Evolutionary conservation across 2,329 filamentous ascomycete species (phyloP).

Genomic region (Colletotrichum liriopes): DNA sequence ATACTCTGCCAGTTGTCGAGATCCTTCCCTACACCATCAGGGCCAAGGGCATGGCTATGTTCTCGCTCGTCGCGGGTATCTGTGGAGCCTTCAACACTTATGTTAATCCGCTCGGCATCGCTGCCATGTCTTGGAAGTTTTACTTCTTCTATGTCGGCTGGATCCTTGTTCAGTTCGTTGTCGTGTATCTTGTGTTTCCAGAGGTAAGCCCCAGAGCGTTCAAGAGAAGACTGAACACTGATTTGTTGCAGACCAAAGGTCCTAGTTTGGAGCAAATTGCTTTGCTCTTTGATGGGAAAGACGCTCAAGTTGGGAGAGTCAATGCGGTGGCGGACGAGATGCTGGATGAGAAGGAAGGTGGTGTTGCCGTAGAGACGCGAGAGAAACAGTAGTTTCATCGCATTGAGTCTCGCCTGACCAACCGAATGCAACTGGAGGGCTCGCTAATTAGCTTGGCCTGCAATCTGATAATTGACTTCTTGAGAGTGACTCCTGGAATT

Average conservation of each 20-base stretch:
- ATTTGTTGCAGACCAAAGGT: slow-evolving; percentile 43
- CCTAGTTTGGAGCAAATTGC: slow-evolving; percentile 44
- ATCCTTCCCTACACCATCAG: slow-evolving; percentile 68
- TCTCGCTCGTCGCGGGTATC: slow-evolving; percentile 41
- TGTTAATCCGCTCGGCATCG: slow-evolving; percentile 69
- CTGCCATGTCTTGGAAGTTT: slow-evolving; percentile 66
- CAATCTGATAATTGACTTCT: fast-evolving
- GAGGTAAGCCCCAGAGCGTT: slow-evolving; percentile 24
- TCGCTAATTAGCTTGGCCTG: neutral
- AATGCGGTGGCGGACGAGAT: slow-evolving; percentile 37
- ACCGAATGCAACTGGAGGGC: neutral
- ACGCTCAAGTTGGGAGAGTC: slow-evolving; percentile 27
- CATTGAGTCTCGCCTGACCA: neutral
- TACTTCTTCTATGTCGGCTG: slow-evolving; percentile 69
- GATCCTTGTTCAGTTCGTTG: slow-evolving; percentile 54
- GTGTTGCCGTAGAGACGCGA: slow-evolving; percentile 13
- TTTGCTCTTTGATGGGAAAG: slow-evolving; percentile 42
- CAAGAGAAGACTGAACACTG: neutral
- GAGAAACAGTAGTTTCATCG: slow-evolving; percentile 3
- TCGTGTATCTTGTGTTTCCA: slow-evolving; percentile 52
- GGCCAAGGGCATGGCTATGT: slow-evolving; percentile 63
- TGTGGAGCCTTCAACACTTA: slow-evolving; percentile 49
- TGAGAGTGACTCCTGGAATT: neutral
- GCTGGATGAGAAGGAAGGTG: slow-evolving; percentile 29
- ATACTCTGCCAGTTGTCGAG: slow-evolving; percentile 54